phyloP scores from a whole-genome alignment of 1,284 basidiomycete species.

The Cutaneotrichosporon dermatis region DNA sequence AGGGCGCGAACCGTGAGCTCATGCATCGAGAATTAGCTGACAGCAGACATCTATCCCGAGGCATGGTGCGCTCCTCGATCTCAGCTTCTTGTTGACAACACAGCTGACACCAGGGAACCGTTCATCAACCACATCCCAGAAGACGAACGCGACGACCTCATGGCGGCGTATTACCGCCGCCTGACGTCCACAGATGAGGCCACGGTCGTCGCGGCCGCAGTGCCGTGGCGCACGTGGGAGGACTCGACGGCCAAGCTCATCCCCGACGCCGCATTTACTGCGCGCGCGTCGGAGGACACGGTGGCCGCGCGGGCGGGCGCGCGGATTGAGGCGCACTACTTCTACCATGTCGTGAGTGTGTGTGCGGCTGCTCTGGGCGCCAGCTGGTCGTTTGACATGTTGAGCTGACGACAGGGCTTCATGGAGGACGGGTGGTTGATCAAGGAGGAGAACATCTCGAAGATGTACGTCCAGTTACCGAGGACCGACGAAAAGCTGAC shows the following conservation, averaged over 20 bases:
- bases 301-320: slow-evolving; percentile 74
- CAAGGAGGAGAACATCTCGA: slow-evolving; percentile 75
- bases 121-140: slow-evolving; percentile 77
- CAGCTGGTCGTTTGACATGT: background rate
- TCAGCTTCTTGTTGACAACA: background rate
- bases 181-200: slow-evolving; percentile 66
- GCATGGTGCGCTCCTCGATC: slow-evolving; percentile 53
- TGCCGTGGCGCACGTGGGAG: slow-evolving; percentile 75
- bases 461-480: slow-evolving; percentile 55
- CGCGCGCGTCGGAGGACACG: slow-evolving; percentile 60
- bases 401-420: slow-evolving; percentile 54
- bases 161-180: slow-evolving; percentile 69
- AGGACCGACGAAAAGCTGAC: background rate
- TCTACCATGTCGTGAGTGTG: slow-evolving; percentile 61
- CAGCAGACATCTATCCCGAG: slow-evolving; percentile 66
- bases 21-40: background rate
- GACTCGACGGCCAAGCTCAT: slow-evolving; percentile 73
- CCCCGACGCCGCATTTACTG: slow-evolving; percentile 64
- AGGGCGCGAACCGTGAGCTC: slow-evolving; percentile 35
- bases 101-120: slow-evolving; percentile 54
- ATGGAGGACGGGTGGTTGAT: slow-evolving; percentile 84
- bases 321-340: slow-evolving; percentile 87
- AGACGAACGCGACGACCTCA: slow-evolving; percentile 68
- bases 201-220: slow-evolving; percentile 61
- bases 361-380: too few species aligned